Conservation (phyloP, 257 asterid genomes). For the Asclepias syriaca region DNA sequence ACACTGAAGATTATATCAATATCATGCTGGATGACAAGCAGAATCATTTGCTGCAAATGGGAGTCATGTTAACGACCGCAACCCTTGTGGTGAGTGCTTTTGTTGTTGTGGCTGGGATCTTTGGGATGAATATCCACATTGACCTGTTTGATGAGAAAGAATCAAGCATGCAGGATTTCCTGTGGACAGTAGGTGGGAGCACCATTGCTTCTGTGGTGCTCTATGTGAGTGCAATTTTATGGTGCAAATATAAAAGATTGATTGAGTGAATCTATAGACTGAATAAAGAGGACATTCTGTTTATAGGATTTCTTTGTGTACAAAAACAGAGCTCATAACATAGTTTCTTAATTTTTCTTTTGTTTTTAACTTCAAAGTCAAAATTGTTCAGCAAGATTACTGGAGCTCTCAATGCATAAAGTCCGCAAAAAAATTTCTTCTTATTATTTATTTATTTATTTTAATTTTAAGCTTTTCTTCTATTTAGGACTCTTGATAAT, state of each 20-base stretch:
- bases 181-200: constrained; percentile 65
- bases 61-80: constrained; percentile 62
- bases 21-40: constrained; percentile 87
- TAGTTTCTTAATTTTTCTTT: not conserved
- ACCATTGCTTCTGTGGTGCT: constrained; percentile 35
- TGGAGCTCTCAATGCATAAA: not conserved
- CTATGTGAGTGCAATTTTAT: constrained; percentile 47
- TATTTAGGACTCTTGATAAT: not conserved
- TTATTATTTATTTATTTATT: not conserved
- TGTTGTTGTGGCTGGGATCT: constrained; percentile 57
- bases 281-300: not conserved
- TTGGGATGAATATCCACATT: constrained; percentile 61
- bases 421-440: not conserved
- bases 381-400: not conserved
- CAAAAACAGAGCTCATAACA: not conserved
- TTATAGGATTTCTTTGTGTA: not conserved
- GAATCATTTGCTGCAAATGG: constrained; percentile 87
- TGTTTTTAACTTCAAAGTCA: not conserved
- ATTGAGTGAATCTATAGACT: constrained; percentile 31
- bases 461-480: not conserved
- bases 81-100: constrained; percentile 69
- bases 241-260: constrained; percentile 59
- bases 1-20: constrained; percentile 86
- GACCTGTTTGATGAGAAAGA: constrained; percentile 30
- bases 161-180: constrained; percentile 47